These are phyloP conservation scores for Pochonia chlamydosporia DNA, from an alignment of 2,329 filamentous ascomycete genomes.

Conservation along the genomic window DNA sequence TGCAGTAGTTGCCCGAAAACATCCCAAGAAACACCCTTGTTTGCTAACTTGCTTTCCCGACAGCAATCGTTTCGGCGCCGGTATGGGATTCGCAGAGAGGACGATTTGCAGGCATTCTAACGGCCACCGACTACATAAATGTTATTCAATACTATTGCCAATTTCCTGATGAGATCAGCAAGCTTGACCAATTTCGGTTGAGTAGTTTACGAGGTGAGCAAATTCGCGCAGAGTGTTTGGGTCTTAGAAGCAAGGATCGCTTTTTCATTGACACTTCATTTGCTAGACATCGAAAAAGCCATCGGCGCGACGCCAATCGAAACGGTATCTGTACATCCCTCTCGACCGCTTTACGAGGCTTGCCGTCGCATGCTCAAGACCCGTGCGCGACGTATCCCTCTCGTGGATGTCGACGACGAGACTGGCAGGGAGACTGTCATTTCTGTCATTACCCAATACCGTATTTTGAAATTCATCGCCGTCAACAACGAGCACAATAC, in stretches of 20 bases:
- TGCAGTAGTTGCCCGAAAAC: not conserved
- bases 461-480: conserved; percentile 96
- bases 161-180: conserved; percentile 81
- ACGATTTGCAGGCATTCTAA: conserved; percentile 88
- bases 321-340: conserved; percentile 91
- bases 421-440: conserved; percentile 89
- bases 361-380: conserved; percentile 92
- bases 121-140: conserved; percentile 96
- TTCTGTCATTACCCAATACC: conserved; percentile 95
- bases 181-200: conserved; percentile 89
- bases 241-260: not conserved
- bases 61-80: conserved; percentile 94
- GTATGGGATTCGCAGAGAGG: conserved; percentile 94
- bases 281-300: conserved; percentile 84
- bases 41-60: conserved; percentile 1
- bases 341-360: conserved; percentile 87
- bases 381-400: conserved; percentile 84
- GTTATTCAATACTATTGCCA: conserved; percentile 99
- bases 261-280: conserved; percentile 2
- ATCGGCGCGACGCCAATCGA: conserved; percentile 88
- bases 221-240: not conserved
- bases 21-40: not conserved
- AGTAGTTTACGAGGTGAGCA: conserved; percentile 79
- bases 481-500: conserved; percentile 86
- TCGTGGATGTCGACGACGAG: conserved; percentile 91